Conservation (phyloP, 306 rosid species). For the Malus asiatica region DNA sequence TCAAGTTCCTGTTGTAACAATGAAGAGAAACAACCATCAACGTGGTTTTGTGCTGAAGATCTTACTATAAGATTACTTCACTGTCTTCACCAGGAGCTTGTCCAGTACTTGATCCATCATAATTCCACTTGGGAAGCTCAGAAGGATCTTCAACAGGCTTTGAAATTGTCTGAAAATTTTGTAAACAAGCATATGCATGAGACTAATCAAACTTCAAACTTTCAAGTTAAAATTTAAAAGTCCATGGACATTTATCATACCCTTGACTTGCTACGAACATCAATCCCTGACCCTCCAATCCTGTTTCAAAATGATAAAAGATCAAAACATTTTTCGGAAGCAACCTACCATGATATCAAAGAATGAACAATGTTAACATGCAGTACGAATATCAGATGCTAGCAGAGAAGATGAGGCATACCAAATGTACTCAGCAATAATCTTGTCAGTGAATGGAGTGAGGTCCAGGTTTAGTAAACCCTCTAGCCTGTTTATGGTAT, state of each 20-base stretch:
- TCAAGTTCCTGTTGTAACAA: constrained; percentile 17
- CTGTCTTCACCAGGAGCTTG: constrained; percentile 99
- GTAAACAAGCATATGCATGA: constrained; percentile 2
- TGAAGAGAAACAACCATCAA: neutral
- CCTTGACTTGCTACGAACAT: constrained; percentile 93
- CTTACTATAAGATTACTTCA: constrained; percentile 99
- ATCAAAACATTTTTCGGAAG: constrained; percentile 8
- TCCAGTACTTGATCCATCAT: constrained; percentile 98
- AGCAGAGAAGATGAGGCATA: constrained; percentile 20
- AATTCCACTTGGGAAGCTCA: constrained; percentile 98
- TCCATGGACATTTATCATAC: constrained; percentile 33
- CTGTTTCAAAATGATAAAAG: constrained; percentile 30
- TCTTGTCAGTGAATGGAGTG: constrained; percentile 75
- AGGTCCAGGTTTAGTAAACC: constrained; percentile 64
- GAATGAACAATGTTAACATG: neutral
- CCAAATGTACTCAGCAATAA: constrained; percentile 99
- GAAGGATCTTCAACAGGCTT: constrained; percentile 91
- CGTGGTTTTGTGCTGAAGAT: constrained; percentile 13
- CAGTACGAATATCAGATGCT: neutral
- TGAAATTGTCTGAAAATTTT: constrained; percentile 61
- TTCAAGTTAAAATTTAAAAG: neutral
- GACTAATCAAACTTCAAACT: constrained; percentile 1
- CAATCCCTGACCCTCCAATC: constrained; percentile 93
- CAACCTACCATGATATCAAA: neutral
- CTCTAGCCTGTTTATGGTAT: constrained; percentile 78